Conservation (phyloP, 1,284 basidiomycete species). For the Peniophora sp. region DNA sequence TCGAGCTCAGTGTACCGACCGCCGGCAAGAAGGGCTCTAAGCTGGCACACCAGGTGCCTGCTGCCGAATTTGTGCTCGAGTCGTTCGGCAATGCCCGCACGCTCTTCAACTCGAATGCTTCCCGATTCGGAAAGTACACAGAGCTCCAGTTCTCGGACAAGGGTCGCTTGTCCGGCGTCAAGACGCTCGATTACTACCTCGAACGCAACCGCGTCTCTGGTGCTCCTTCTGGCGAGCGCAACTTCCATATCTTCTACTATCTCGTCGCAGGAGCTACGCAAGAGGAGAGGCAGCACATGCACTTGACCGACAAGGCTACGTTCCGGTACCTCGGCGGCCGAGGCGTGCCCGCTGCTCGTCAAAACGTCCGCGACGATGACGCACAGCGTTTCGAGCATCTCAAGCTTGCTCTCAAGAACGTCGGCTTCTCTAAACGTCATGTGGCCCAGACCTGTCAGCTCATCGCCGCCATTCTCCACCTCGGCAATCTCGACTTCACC, state of each 20-base stretch:
- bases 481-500: slow-evolving; percentile 94
- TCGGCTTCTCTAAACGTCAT: slow-evolving; percentile 88
- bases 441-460: slow-evolving; percentile 95
- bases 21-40: slow-evolving; percentile 94
- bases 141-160: slow-evolving; percentile 92
- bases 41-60: slow-evolving; percentile 78
- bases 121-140: slow-evolving; percentile 88
- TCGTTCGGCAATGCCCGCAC: slow-evolving; percentile 88
- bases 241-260: slow-evolving; percentile 97
- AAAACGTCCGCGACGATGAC: slow-evolving; percentile 59
- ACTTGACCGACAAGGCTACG: slow-evolving; percentile 67
- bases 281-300: slow-evolving; percentile 85
- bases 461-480: slow-evolving; percentile 89
- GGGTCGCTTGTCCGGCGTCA: slow-evolving; percentile 83
- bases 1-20: slow-evolving; percentile 82
- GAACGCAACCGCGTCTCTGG: slow-evolving; percentile 82
- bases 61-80: slow-evolving; percentile 93
- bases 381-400: slow-evolving; percentile 83
- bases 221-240: slow-evolving; percentile 81
- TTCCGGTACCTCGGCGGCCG: slow-evolving; percentile 83
- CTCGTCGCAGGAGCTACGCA: slow-evolving; percentile 82
- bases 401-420: slow-evolving; percentile 87
- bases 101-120: slow-evolving; percentile 86
- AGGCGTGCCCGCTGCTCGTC: slow-evolving; percentile 28
- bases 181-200: slow-evolving; percentile 96